Evolutionary conservation across 495 filamentous ascomycete species (phyloP).

Genomic region (Thermothielavioides terrestris): DNA sequence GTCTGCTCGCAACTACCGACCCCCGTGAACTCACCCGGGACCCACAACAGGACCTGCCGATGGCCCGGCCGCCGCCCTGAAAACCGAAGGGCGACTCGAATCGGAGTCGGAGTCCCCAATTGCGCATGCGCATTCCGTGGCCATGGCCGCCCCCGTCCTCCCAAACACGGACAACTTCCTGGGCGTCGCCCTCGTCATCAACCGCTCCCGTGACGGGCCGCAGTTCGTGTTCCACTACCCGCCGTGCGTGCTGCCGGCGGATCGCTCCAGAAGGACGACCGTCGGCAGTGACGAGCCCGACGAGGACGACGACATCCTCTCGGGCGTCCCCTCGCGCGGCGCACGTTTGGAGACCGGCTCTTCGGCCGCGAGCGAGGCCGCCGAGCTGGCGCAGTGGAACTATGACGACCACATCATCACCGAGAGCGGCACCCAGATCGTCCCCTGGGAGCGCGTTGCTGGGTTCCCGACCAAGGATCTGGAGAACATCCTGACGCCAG

Average conservation of each 20-base stretch:
- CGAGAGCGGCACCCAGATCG: conserved; percentile 44
- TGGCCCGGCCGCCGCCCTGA: not conserved
- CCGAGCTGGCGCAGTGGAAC: conserved; percentile 45
- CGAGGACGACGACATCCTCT: conserved; percentile 35
- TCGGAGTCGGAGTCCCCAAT: too few relatives aligned
- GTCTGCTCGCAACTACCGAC: too few relatives aligned
- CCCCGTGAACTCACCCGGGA: too few relatives aligned
- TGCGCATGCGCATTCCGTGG: not conserved
- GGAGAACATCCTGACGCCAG: conserved; percentile 75
- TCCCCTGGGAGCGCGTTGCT: conserved; percentile 70
- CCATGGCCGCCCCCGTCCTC: conserved; percentile 38
- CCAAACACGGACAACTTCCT: conserved; percentile 48
- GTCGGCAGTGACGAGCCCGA: conserved; percentile 29
- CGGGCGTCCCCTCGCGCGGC: conserved; percentile 25
- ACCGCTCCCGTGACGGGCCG: conserved; percentile 71
- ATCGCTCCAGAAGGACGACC: conserved; percentile 9
- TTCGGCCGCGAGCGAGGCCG: conserved; percentile 26
- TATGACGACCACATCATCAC: conserved; percentile 47
- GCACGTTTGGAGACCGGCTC: conserved; percentile 23
- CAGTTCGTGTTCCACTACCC: conserved; percentile 91
- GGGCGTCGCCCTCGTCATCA: conserved; percentile 74
- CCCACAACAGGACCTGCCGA: not conserved
- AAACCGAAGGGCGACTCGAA: not conserved
- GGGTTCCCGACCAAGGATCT: conserved; percentile 70
- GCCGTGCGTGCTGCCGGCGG: conserved; percentile 30